Conservation (phyloP, 1,284 basidiomycete genomes). For the Grifola frondosa region DNA sequence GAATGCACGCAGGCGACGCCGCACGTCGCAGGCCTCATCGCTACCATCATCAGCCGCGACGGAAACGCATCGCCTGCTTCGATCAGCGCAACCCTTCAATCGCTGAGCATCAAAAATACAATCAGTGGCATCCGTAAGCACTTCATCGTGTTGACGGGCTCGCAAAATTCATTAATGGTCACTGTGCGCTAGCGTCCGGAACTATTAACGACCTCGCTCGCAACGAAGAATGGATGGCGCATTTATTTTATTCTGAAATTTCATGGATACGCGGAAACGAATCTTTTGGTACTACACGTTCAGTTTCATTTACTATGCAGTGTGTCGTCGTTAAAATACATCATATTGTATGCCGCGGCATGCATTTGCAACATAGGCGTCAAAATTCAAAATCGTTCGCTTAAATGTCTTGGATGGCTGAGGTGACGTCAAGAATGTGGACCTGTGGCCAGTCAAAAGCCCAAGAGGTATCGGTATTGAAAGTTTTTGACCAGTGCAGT, state of each 20-base stretch:
- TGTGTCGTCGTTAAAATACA: too few species aligned
- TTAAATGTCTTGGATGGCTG: too few species aligned
- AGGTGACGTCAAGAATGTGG: conserved; percentile 1
- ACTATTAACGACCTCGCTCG: conserved; percentile 27
- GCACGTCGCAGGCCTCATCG: conserved; percentile 36
- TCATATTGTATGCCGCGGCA: too few species aligned
- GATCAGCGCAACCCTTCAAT: conserved; percentile 26
- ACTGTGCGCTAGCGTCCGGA: conserved; percentile 15
- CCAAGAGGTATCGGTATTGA: conserved; percentile 5
- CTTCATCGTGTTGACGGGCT: not conserved
- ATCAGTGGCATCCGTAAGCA: conserved; percentile 29
- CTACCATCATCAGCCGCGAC: conserved; percentile 31
- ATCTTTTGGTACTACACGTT: not conserved
- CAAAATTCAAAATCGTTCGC: too few species aligned
- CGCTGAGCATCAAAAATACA: conserved; percentile 24
- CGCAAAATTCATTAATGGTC: not conserved
- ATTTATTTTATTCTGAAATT: too few species aligned
- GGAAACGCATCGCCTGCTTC: conserved; percentile 32
- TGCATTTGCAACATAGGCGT: too few species aligned
- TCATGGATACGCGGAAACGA: not conserved
- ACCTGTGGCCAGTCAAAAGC: not conserved
- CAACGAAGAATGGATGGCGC: conserved; percentile 13
- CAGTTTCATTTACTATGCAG: too few species aligned
- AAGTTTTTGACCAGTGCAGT: conserved; percentile 12
- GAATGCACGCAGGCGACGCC: conserved; percentile 25